These are phyloP conservation scores for Aspergillus fructus DNA, from an alignment of 2,329 filamentous ascomycete genomes.

Conservation along the genomic window DNA sequence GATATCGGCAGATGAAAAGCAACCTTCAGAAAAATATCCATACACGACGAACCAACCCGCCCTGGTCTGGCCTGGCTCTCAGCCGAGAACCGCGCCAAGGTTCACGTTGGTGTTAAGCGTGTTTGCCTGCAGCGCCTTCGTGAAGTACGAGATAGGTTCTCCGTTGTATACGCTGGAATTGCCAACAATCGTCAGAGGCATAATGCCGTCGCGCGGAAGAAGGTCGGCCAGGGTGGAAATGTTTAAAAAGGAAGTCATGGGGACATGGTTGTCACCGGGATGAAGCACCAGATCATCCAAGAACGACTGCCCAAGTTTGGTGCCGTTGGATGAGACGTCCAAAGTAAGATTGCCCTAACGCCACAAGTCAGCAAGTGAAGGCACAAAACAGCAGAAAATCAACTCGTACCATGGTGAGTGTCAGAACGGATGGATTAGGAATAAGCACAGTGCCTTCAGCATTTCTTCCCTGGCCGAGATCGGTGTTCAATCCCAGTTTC, in stretches of 20 bases:
- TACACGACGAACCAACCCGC: not conserved
- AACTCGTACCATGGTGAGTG: slow-evolving; percentile 48
- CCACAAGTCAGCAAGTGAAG: slow-evolving; percentile 6
- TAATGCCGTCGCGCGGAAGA: slow-evolving; percentile 38
- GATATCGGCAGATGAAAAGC: not conserved
- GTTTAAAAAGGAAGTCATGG: slow-evolving; percentile 52
- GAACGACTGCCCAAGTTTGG: slow-evolving; percentile 50
- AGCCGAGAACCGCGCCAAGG: slow-evolving; percentile 7
- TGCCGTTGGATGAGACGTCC: slow-evolving; percentile 50
- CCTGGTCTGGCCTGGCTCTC: not conserved
- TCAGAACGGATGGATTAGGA: slow-evolving; percentile 61
- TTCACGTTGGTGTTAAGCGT: slow-evolving; percentile 49
- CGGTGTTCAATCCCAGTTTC: slow-evolving; percentile 50
- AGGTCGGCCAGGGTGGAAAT: slow-evolving; percentile 32
- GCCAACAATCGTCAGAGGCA: slow-evolving; percentile 53
- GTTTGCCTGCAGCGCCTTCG: slow-evolving; percentile 50
- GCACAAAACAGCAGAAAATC: not conserved
- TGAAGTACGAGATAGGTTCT: slow-evolving; percentile 54
- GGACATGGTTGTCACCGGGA: slow-evolving; percentile 55
- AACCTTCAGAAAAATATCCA: not conserved
- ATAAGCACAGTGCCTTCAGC: slow-evolving; percentile 56
- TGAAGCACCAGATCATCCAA: slow-evolving; percentile 52
- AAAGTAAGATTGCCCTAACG: slow-evolving; percentile 56
- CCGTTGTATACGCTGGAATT: slow-evolving; percentile 51
- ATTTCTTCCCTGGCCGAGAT: slow-evolving; percentile 52